Evolutionary conservation across 352 stramenopile genomes (phyloP), one percentile per base, ranked within the genome.

Genomic region (Pythium monospermum): DNA sequence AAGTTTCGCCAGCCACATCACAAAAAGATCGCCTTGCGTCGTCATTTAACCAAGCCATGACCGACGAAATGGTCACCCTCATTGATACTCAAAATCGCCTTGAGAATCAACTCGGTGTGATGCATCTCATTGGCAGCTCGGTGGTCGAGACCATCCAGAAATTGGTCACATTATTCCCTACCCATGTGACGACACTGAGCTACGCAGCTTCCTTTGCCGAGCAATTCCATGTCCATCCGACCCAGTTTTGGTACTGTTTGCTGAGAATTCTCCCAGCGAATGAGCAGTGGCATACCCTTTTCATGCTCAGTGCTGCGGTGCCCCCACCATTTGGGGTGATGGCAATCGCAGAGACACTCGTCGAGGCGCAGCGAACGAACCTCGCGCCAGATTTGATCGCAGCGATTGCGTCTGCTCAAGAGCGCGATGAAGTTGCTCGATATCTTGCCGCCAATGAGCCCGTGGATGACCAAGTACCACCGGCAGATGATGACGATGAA

Each of bases 61-160:
- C 69, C 10, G 55, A 71, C 36, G 71, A 83, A 18, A 69, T 66
- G 59, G 55, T 85, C 6, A 26, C 62, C 27, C 52, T 87, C 13
- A 37, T 85, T 8, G 60, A 81, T 21, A 64, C 46, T 6, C 73
- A 87, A 36, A 53, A 59, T 32, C 47, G 61, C 0, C 66, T 87
- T 15, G 63, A 85, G 40, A 54, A 61, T 18, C 52, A 50, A 0
- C 52, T 87, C 19, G 39, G 57, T 3, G 53, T 72, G 21, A 61
- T 53, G n/a, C 58, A 72, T 32, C 47, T 87, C 16, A 61, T 85
- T 8, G 69, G 76, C 8, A 59, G 53, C 19, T 87, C 73, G 0
- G 61, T 85, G 11, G 48, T 83, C 25, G 71, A 85, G 46, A 85
- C 71, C 25, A 46, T 85, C 28, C 62, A 84, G 39, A 83, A 85